phyloP scores from a whole-genome alignment of 1,284 basidiomycete species.

The Fomitiporia mediterranea region DNA sequence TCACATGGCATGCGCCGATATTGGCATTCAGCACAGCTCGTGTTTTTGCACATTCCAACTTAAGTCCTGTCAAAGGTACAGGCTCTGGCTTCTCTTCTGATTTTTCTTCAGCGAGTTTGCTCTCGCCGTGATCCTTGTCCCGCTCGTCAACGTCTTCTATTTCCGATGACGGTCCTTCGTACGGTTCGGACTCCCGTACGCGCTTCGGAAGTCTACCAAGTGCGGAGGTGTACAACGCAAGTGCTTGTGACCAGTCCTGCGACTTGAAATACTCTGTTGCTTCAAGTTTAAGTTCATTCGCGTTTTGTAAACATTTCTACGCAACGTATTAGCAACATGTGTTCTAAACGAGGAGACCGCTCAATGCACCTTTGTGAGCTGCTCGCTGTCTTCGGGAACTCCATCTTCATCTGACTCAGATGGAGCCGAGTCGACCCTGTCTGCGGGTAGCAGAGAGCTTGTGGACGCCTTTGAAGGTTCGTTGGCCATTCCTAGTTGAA shows the following conservation, averaged over 20 bases:
- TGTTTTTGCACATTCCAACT: constrained; percentile 47
- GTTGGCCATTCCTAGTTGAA: not conserved
- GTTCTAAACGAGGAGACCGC: not conserved
- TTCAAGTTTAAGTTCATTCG: constrained; percentile 56
- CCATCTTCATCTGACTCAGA: not conserved
- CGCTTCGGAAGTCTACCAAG: constrained; percentile 53
- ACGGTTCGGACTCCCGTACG: constrained; percentile 20
- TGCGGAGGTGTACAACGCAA: constrained; percentile 56
- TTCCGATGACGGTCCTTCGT: not conserved
- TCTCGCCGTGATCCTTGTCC: constrained; percentile 6
- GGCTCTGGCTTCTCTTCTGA: constrained; percentile 20
- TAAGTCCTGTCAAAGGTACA: constrained; percentile 30
- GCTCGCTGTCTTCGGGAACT: constrained; percentile 2
- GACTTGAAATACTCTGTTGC: constrained; percentile 51
- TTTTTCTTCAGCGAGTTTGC: constrained; percentile 18
- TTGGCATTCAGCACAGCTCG: constrained; percentile 74
- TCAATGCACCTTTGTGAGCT: constrained; percentile 6
- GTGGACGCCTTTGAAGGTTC: not conserved
- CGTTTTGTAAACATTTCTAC: constrained; percentile 43
- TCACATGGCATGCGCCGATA: constrained; percentile 75
- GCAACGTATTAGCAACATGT: not conserved
- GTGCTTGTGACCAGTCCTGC: constrained; percentile 59
- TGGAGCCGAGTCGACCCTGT: not conserved
- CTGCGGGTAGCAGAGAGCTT: not conserved
- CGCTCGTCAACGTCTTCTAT: constrained; percentile 1